Percentiles rank a stretch among this genome's conserved stretches.
These are phyloP conservation scores for Arthroderma sp. DNA, from an alignment of 2,329 filamentous ascomycete genomes.

Conservation along the genomic window DNA sequence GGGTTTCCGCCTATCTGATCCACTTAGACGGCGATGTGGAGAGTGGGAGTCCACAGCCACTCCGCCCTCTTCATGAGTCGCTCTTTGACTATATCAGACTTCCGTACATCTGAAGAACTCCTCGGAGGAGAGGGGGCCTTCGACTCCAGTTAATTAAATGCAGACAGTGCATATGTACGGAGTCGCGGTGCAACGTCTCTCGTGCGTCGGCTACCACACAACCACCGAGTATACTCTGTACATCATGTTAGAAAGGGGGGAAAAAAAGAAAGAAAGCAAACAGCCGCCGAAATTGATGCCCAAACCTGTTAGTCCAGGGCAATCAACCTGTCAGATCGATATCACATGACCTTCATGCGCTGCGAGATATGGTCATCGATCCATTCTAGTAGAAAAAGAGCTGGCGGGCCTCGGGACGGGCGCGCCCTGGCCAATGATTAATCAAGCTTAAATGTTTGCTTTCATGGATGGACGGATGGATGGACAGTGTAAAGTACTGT, in stretches of 20 bases:
- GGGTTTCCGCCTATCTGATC: not conserved
- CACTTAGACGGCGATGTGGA: not conserved
- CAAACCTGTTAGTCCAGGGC: not conserved
- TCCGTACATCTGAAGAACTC: not conserved
- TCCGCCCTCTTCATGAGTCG: not conserved
- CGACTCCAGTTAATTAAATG: not conserved
- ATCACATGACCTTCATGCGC: slow-evolving; percentile 10
- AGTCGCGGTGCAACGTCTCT: too few species aligned
- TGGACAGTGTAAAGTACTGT: too few species aligned
- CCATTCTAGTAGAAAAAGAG: not conserved
- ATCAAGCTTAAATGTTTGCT: not conserved
- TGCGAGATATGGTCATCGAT: slow-evolving; percentile 6
- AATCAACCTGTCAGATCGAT: not conserved
- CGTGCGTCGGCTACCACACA: too few species aligned
- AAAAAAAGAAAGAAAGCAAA: not conserved
- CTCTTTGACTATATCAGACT: not conserved
- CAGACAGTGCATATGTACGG: too few species aligned
- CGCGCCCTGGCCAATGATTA: not conserved
- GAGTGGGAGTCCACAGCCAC: not conserved
- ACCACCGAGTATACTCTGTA: too few species aligned
- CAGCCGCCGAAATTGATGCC: slow-evolving; percentile 2
- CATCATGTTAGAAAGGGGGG: not conserved
- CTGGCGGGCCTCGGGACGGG: not conserved
- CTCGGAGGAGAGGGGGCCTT: not conserved
- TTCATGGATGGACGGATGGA: not conserved